Evolutionary conservation across 2,329 filamentous ascomycete genomes (phyloP), one percentile per base, ranked within the genome.

Genomic region (Colletotrichum sp.): DNA sequence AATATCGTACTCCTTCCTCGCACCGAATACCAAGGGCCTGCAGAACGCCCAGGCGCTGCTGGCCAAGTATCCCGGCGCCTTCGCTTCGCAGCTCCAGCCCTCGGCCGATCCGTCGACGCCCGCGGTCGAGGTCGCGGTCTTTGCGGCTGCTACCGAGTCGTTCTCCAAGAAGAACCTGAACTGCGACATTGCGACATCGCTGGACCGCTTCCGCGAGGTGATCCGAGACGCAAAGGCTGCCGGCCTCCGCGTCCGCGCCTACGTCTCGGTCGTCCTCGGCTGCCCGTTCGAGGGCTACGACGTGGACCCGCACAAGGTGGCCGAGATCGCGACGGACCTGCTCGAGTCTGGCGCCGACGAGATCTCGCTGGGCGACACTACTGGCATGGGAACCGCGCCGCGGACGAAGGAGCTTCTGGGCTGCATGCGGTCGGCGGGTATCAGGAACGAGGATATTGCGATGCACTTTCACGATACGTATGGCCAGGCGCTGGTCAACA

Each of bases 391-490:
- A 36, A 97, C 95, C 0, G 93, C 92, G n/a, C 92, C 92, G 21
- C 87, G 91, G 71, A 95, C 93, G 4, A 86, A 88, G 71, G 90
- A 91, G 71, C 86, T 96, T 62, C 86, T 96, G 73, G 89, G 89
- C 77, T 92, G 92, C 71, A 86, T 95, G 84, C 84, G 88, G 10
- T 89, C 91, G 2, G 94, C 93, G 3, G 93, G 93, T 1, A 89
- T 97, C 21, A 89, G 93, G 24, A 90, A 89, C 70, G 91, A 92
- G 79, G 93, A 94, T 79, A 85, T 97, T 13, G 94, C 94, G 0
- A 92, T 96, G 86, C 95, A 98, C 84, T 96, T 97, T 80, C 95
- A 98, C 83, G 95, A 98, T 81, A 97, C 95, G 2, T 96, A 96
- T 81, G 95, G 95, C 2, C 94, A 96, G 86, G 95, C 95, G 2